A percentile compares a stretch with the other conserved stretches of the same genome.
phyloP scores from a whole-genome alignment of 495 filamentous ascomycete species.

The Hyphodiscus hymeniophilus region DNA sequence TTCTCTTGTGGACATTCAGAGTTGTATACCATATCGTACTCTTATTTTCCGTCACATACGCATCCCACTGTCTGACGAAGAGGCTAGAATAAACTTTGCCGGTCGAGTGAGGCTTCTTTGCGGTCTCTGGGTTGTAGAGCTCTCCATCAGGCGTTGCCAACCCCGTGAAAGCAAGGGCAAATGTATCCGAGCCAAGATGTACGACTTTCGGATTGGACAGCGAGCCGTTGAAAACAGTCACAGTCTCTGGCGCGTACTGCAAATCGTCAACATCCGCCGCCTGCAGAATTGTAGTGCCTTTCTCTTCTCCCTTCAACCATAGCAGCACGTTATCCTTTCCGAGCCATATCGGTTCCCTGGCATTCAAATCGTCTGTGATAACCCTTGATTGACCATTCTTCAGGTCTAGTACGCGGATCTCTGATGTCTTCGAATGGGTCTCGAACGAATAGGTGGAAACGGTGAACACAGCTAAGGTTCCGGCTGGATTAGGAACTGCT shows the following conservation, averaged over 20 bases:
- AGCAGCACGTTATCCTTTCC: constrained; percentile 53
- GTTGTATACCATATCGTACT: constrained; percentile 67
- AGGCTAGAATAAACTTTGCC: constrained; percentile 61
- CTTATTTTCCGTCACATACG: constrained; percentile 57
- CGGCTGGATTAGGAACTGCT: constrained; percentile 65
- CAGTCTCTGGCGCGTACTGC: constrained; percentile 31
- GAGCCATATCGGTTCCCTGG: constrained; percentile 72
- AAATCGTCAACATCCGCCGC: constrained; percentile 48
- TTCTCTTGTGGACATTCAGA: constrained; percentile 42
- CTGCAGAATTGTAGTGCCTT: constrained; percentile 58
- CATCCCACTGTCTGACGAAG: constrained; percentile 74
- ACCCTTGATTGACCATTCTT: constrained; percentile 55
- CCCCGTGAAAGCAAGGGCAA: constrained; percentile 63
- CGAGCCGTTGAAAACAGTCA: constrained; percentile 54
- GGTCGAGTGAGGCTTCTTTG: constrained; percentile 44
- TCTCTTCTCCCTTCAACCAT: constrained; percentile 55
- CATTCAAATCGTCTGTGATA: constrained; percentile 53
- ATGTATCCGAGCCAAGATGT: constrained; percentile 47
- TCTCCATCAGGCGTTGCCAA: constrained; percentile 52
- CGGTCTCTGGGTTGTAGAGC: constrained; percentile 51
- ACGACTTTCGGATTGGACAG: constrained; percentile 71
- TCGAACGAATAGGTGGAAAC: constrained; percentile 78
- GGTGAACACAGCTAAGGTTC: constrained; percentile 62
- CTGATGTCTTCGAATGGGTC: constrained; percentile 61
- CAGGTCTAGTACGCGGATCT: constrained; percentile 71